Percentiles rank a stretch among this genome's conserved stretches.
phyloP scores from a whole-genome alignment of 768 basidiomycete genomes.

The Chalciporus pseudorubinellus region DNA sequence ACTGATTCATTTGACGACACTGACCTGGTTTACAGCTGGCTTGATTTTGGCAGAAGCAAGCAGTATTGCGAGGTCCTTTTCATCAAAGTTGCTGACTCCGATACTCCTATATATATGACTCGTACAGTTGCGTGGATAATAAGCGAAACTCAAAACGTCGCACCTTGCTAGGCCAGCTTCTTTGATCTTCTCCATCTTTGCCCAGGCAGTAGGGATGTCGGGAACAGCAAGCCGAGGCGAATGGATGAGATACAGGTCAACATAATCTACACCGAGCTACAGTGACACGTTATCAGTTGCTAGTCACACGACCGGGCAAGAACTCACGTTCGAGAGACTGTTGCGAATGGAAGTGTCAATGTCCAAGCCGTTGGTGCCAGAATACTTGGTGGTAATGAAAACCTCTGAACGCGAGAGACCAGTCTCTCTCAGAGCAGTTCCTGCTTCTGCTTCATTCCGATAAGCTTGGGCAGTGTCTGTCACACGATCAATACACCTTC shows the following conservation, averaged over 20 bases:
- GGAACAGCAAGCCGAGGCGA: constrained; percentile 49
- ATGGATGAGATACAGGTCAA: constrained; percentile 75
- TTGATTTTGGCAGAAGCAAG: constrained; percentile 58
- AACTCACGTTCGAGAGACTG: constrained; percentile 53
- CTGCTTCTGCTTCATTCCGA: constrained; percentile 55
- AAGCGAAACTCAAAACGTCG: constrained; percentile 2
- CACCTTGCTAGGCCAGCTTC: constrained; percentile 58
- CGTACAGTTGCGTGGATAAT: background rate
- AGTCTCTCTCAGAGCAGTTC: constrained; percentile 41
- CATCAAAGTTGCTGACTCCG: constrained; percentile 68
- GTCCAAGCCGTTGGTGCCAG: constrained; percentile 47
- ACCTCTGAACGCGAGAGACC: constrained; percentile 55
- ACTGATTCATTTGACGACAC: constrained; percentile 1
- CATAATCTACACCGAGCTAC: constrained; percentile 61
- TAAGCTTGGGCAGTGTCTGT: constrained; percentile 62
- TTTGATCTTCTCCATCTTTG: constrained; percentile 57
- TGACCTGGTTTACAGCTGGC: constrained; percentile 67
- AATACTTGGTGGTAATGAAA: constrained; percentile 68
- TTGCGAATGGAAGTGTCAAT: constrained; percentile 55
- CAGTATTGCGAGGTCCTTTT: constrained; percentile 51
- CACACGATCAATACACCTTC: background rate
- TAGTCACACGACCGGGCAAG: background rate
- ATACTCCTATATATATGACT: constrained; percentile 52
- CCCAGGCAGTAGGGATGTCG: constrained; percentile 63
- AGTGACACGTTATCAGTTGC: background rate